A percentile compares a stretch with the other conserved stretches of the same genome.
Evolutionary conservation across 805 yeast genomes (phyloP).

Genomic region (Isabelozyma heimii): DNA sequence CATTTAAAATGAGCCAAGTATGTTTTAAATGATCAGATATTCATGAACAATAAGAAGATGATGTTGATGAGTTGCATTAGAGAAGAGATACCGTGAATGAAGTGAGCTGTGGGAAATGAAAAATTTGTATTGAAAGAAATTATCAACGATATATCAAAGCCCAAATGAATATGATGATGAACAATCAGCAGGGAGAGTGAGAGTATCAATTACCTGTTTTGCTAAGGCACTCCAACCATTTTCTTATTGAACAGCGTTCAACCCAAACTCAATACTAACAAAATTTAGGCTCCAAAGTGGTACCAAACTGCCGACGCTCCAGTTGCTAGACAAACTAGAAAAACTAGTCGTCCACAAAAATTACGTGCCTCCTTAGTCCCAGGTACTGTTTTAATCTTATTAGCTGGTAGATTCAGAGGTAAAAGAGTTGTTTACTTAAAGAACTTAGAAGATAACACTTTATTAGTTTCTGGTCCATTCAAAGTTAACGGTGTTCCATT

Average conservation of each 20-base stretch:
- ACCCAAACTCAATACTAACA: slow-evolving; percentile 17
- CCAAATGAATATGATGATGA: too few relatives aligned
- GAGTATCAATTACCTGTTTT: too few relatives aligned
- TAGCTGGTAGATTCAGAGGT: slow-evolving; percentile 99
- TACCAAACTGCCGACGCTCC: slow-evolving; percentile 90
- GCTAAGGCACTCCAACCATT: not conserved
- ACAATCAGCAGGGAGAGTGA: too few relatives aligned
- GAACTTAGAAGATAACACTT: slow-evolving; percentile 95
- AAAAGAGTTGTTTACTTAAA: slow-evolving; percentile 98
- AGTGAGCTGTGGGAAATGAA: not conserved
- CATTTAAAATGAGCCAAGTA: slow-evolving; percentile 16
- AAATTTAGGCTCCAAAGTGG: slow-evolving; percentile 76
- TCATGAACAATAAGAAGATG: not conserved
- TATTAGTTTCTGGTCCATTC: slow-evolving; percentile 98
- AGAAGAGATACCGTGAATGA: too few relatives aligned
- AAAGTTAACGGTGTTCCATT: slow-evolving; percentile 99
- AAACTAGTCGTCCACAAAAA: slow-evolving; percentile 89
- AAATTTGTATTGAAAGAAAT: not conserved
- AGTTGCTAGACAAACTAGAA: slow-evolving; percentile 86
- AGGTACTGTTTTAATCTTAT: slow-evolving; percentile 95
- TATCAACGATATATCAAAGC: too few relatives aligned
- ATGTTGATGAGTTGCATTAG: not conserved
- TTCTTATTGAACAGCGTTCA: not conserved
- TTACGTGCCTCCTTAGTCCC: slow-evolving; percentile 95
- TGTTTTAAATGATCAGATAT: not conserved